phyloP scores from a whole-genome alignment of 108 stramenopile genomes.

The Aureococcus anophagefferens region DNA sequence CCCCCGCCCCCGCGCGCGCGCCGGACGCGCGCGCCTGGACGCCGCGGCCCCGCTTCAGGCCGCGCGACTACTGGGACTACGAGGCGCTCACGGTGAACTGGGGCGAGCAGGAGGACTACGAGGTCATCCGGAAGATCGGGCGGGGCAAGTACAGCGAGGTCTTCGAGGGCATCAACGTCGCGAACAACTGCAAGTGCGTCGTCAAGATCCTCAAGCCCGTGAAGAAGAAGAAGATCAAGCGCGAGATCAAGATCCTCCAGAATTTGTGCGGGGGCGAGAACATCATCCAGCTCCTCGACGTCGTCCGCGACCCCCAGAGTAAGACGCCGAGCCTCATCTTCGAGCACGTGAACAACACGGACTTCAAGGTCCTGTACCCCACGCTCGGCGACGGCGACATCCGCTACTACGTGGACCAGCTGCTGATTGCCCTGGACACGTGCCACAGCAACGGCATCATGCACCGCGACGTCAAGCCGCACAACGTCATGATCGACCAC shows the following conservation, averaged over 20 bases:
- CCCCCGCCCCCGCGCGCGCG: too few species aligned
- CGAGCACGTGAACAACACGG: constrained; percentile 98
- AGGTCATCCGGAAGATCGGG: constrained; percentile 97
- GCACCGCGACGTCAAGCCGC: constrained; percentile 99
- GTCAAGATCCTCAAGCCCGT: constrained; percentile 99
- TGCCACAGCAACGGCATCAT: constrained; percentile 99
- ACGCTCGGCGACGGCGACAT: constrained; percentile 96
- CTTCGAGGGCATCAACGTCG: constrained; percentile 92
- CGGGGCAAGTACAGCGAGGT: constrained; percentile 98
- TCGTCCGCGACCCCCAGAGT: constrained; percentile 95
- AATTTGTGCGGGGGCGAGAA: constrained; percentile 99
- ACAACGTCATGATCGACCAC: constrained; percentile 99
- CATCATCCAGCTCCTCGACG: constrained; percentile 97
- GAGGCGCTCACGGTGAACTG: constrained; percentile 94
- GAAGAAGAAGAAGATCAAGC: constrained; percentile 99
- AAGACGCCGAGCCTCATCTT: constrained; percentile 97
- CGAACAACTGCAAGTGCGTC: constrained; percentile 90
- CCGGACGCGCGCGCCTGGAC: too few species aligned
- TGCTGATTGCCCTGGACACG: constrained; percentile 97
- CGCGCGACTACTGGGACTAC: constrained; percentile 98
- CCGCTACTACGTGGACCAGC: constrained; percentile 97
- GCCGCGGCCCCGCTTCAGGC: constrained; percentile 49
- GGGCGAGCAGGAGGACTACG: constrained; percentile 98
- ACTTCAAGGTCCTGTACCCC: constrained; percentile 98
- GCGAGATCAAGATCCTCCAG: constrained; percentile 97